Base-by-base conservation (phyloP, 2,329 filamentous ascomycete genomes). In the Scedosporium boydii region DNA sequence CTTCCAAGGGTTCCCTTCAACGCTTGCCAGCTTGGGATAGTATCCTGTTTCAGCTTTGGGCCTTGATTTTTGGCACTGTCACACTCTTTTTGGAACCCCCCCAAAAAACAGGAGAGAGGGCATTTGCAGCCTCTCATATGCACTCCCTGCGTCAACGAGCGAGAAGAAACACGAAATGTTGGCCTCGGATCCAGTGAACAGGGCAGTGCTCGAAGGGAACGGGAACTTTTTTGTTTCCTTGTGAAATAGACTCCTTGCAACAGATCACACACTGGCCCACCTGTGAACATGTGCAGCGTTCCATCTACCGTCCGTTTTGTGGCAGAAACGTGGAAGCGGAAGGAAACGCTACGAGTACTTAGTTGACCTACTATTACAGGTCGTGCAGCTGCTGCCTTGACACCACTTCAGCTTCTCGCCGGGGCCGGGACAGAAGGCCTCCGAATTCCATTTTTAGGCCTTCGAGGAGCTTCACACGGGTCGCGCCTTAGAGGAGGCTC, bases 21-120 rank as follows among this genome's bases (percentile, higher is more conserved):
- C 23, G 12, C 23, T 55, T 55, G 2, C 51, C 18, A 14, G 61
- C 56, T 27, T 42, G 63, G 64, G 14, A 66, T 64, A 59, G 61
- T 60, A 51, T 59, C 56, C 53, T 48, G 61, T 64, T 61, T 64
- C 63, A 61, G 62, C 59, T 44, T 58, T 58, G 23, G 60, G 14
- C 18, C 18, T 18, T 55, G 51, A 55, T 55, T 26, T 55, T 55
- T 6, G 51, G 34, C 34, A 12, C 21, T 55, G 51, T 27, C 18
- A 23, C 51, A 26, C 34, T 38, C 34, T 38, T 38, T 38, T 14
- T 14, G 2, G 10, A 9, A 5, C 10, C 7, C 34, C 34, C 34
- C 29, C 29, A 34, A 38, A 38, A 38, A 38, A 55, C n/a, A n/a
- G 51, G 51, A 27, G 18, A 55, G 44, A 18, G 16, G n/a, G 6